These are phyloP conservation scores for Fusarium continuum DNA, from an alignment of 2,329 filamentous ascomycete species.

Conservation along the genomic window DNA sequence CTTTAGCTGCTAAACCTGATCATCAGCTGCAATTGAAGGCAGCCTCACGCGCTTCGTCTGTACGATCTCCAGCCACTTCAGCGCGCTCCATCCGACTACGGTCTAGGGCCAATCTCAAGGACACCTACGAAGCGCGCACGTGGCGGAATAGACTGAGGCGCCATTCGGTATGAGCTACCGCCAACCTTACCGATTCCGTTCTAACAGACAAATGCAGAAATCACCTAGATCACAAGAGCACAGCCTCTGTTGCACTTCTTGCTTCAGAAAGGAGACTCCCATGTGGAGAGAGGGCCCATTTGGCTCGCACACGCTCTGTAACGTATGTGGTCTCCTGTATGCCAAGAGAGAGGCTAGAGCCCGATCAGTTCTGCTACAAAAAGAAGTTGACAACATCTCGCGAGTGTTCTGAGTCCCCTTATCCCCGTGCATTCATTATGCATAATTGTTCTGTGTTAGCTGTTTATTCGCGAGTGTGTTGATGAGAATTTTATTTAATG, in stretches of 20 bases:
- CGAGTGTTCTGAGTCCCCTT: not conserved
- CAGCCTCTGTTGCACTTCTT: constrained; percentile 14
- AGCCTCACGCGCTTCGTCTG: not conserved
- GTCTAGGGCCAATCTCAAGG: constrained; percentile 2
- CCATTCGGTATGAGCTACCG: constrained; percentile 16
- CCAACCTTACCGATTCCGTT: no score
- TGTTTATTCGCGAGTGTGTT: no score
- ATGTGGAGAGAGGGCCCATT: constrained; percentile 18
- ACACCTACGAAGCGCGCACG: constrained; percentile 18
- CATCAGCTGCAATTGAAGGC: not conserved
- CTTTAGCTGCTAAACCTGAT: not conserved
- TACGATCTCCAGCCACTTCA: not conserved
- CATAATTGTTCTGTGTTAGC: no score
- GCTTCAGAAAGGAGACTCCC: constrained; percentile 20
- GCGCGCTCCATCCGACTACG: not conserved
- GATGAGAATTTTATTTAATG: no score
- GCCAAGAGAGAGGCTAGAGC: constrained; percentile 8
- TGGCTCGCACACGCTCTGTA: constrained; percentile 18
- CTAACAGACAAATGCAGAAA: not conserved
- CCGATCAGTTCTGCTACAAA: not conserved
- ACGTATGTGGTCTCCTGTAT: constrained; percentile 13
- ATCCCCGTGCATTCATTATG: no score
- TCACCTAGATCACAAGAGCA: not conserved
- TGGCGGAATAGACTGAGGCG: constrained; percentile 18
- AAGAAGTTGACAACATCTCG: not conserved